Base-by-base conservation (phyloP, 2,329 filamentous ascomycete species). In the Botrytis byssoidea region DNA sequence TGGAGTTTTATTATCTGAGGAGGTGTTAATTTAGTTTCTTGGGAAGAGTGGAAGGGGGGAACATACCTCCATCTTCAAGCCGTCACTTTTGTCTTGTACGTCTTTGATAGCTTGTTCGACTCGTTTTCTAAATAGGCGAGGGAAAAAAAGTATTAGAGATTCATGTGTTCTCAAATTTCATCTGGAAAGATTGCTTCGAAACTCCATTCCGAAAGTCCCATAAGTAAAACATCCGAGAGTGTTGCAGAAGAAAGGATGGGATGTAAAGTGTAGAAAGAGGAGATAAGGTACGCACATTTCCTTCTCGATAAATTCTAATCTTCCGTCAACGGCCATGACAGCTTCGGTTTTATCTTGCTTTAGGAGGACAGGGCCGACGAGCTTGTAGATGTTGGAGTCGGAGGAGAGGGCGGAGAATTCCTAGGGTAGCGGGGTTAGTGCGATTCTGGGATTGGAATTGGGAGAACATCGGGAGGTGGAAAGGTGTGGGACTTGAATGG, bases 281-380 rank as follows among this genome's bases (percentile, higher is more conserved):
- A 46, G 16, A n/a, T 22, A 2, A n/a, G 25, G 8, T 37, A 82
- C 91, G 82, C 82, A 97, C 94, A 98, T 96, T 82, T 99, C 95
- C 80, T 95, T 93, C 77, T 91, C 88, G 77, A 99, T 99, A 81
- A 95, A 98, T 77, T 97, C 94, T 69, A 99, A 83, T 37, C 96
- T 90, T 32, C 93, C 93, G 78, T 97, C 94, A 29, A 99, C 96
- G 0, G 94, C 95, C 86, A 93, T 92, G 77, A 94, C 90, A 0
- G 96, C 96, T 82, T 99, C 96, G 2, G 89, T 85, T 83, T 93
- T 95, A 74, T 98, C 96, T 83, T 99, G 96, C 86, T 98, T 98
- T 80, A 99, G 83, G 55, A 99, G 85, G 10, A 98, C 93, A 0
- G 96, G 96, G 0, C 96, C 96, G 65, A 97, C 90, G 60, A 98